phyloP scores from a whole-genome alignment of 345 rosid genomes.

The Populus ilicifolia region DNA sequence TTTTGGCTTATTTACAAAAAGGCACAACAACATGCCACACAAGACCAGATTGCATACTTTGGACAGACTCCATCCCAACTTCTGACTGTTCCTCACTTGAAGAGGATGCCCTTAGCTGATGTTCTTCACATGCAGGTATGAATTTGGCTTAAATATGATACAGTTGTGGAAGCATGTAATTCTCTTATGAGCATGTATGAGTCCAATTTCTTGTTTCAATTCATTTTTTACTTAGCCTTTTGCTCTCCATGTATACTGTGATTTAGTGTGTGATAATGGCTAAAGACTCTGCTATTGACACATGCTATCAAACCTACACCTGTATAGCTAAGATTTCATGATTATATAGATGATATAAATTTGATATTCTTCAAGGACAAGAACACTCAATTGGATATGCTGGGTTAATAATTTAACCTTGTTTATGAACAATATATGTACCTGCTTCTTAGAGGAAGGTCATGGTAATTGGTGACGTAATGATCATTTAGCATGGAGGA shows the following conservation, averaged over 20 bases:
- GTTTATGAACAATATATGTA: neutral
- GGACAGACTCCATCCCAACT: slow-evolving; percentile 99
- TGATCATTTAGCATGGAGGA: neutral
- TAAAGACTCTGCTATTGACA: neutral
- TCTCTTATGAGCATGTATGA: neutral
- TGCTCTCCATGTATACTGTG: neutral
- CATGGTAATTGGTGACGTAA: neutral
- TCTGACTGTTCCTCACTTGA: slow-evolving; percentile 77
- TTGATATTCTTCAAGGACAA: neutral
- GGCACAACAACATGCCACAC: slow-evolving; percentile 89
- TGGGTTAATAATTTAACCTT: neutral
- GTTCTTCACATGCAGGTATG: slow-evolving; percentile 88
- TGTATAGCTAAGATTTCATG: neutral
- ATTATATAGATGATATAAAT: neutral
- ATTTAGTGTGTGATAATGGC: neutral
- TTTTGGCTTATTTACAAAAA: slow-evolving; percentile 29
- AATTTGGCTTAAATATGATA: neutral
- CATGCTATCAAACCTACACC: neutral
- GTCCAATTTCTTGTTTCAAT: neutral
- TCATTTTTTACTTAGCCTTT: neutral
- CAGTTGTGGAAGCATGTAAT: neutral
- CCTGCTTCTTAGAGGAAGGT: neutral
- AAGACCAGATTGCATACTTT: slow-evolving; percentile 98
- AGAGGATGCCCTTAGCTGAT: slow-evolving; percentile 70
- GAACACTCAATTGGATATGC: neutral